phyloP scores from a whole-genome alignment of 345 rosid species.

The Salix dunnii region DNA sequence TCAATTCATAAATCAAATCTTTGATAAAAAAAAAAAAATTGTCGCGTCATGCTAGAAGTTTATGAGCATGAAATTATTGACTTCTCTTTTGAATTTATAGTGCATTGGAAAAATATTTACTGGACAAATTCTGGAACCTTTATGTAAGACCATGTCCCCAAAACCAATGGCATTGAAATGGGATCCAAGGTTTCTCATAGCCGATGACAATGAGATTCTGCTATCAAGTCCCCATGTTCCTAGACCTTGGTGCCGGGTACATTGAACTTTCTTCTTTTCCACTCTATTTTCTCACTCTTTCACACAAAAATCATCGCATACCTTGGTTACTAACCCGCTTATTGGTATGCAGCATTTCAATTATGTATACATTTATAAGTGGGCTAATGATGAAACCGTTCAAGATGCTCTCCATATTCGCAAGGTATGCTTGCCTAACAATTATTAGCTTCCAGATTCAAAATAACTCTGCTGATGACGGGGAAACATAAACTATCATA shows the following conservation, averaged over 20 bases:
- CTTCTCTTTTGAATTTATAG: constrained; percentile 10
- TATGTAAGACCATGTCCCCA: constrained; percentile 15
- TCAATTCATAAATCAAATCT: background rate
- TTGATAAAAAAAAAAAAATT: background rate
- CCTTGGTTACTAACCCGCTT: background rate
- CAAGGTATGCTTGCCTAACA: constrained; percentile 9
- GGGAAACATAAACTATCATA: background rate
- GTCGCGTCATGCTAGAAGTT: background rate
- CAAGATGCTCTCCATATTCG: constrained; percentile 31
- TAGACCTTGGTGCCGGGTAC: constrained; percentile 35
- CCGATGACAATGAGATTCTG: constrained; percentile 7
- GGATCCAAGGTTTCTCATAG: background rate
- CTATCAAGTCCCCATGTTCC: background rate
- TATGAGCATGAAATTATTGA: background rate
- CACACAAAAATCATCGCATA: too few relatives aligned
- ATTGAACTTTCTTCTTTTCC: background rate
- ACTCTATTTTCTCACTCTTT: too few relatives aligned
- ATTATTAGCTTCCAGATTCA: background rate
- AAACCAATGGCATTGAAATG: constrained; percentile 8
- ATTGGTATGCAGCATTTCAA: background rate
- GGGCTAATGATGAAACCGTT: constrained; percentile 34
- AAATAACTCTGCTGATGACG: background rate
- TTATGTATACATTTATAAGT: constrained; percentile 8
- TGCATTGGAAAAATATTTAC: constrained; percentile 16
- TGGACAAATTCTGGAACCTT: constrained; percentile 32